A percentile compares a stretch with the other conserved stretches of the same genome.
These are phyloP conservation scores for Globisporangium lucens DNA, from an alignment of 352 stramenopile species.

Conservation along the genomic window DNA sequence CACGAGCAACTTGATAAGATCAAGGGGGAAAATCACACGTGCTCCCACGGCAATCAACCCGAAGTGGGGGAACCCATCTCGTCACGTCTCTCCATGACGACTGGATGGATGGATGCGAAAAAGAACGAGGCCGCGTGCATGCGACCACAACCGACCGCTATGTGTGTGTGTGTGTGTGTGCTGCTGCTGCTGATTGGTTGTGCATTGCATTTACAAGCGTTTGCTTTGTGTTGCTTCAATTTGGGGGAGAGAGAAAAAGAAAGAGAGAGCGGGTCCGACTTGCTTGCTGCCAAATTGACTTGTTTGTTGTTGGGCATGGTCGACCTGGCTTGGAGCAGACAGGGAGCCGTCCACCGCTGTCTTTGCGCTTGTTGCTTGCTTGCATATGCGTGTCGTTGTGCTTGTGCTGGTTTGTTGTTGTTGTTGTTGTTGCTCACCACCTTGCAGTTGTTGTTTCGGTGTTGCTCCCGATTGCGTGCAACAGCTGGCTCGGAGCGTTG, in stretches of 20 bases:
- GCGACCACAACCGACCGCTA: no score
- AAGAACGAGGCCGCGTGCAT: background rate
- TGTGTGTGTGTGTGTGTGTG: background rate
- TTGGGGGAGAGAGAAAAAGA: background rate
- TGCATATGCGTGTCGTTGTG: background rate
- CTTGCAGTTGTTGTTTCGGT: background rate
- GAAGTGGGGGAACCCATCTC: background rate
- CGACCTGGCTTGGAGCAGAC: background rate
- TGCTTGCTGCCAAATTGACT: no score
- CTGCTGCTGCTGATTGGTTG: background rate
- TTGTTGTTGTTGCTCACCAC: background rate
- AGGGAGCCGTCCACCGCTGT: background rate
- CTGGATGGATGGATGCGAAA: background rate
- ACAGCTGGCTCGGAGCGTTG: conserved; percentile 40
- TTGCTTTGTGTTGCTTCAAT: background rate
- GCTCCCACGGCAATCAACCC: background rate
- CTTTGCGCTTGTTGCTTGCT: background rate
- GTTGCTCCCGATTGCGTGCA: background rate
- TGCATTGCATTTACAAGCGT: no score
- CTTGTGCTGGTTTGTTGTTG: background rate
- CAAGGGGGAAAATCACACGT: no score
- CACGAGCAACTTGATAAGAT: no score
- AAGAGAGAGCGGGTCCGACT: background rate
- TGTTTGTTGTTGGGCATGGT: no score
- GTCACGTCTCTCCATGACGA: background rate